Percentiles rank a stretch among this genome's conserved stretches.
Conservation (phyloP, 2,329 filamentous ascomycete species). For the Diaporthe sp. region DNA sequence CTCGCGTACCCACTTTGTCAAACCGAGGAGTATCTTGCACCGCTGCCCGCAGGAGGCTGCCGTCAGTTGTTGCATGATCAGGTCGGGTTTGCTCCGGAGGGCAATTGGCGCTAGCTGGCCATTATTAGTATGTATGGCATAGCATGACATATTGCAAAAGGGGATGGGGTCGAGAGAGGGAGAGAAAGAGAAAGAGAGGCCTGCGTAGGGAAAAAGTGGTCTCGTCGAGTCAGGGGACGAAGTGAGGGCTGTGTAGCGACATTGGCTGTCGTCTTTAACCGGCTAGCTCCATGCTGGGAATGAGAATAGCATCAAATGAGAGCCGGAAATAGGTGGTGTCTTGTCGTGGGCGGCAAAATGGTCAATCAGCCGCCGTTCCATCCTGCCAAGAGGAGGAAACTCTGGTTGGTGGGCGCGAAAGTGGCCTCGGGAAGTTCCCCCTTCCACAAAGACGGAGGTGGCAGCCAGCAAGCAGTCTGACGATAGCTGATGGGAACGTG, state of each 20-base stretch:
- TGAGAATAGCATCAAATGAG: constrained; percentile 32
- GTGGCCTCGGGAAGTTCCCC: not conserved
- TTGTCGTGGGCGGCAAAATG: constrained; percentile 10
- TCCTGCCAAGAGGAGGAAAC: constrained; percentile 20
- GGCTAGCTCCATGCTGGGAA: constrained; percentile 13
- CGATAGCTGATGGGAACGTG: not conserved
- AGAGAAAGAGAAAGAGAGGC: not conserved
- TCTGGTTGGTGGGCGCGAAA: not conserved
- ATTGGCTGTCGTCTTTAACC: constrained; percentile 17
- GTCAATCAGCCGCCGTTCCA: constrained; percentile 18
- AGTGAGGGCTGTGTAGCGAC: constrained; percentile 24
- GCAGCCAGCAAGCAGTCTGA: not conserved
- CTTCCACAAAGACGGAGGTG: not conserved
- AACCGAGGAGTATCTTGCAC: not conserved
- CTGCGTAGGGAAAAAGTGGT: not conserved
- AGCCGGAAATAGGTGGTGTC: constrained; percentile 16
- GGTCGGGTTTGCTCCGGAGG: not conserved
- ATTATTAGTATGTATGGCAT: constrained; percentile 5
- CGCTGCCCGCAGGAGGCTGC: not conserved
- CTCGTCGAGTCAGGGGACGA: constrained; percentile 18
- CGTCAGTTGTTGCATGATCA: constrained; percentile 19
- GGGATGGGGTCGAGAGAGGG: not conserved
- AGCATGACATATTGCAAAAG: constrained; percentile 15
- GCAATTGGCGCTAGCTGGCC: constrained; percentile 7
- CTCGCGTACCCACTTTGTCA: constrained; percentile 9